Evolutionary conservation across 1,139 yeast genomes (phyloP).

Genomic region (Taphrina populina): DNA sequence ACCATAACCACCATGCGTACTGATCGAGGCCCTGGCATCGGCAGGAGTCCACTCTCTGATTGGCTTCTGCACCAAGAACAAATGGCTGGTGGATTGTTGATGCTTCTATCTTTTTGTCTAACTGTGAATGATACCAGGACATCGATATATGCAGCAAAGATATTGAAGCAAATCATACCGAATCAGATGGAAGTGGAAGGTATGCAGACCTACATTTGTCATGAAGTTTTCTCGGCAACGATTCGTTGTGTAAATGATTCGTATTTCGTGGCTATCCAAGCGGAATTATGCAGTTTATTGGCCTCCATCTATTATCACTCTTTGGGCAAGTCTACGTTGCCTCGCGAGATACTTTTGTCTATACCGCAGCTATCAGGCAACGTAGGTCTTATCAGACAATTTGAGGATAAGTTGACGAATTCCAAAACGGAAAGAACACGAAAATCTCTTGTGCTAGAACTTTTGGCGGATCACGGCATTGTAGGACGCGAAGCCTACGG

Average conservation of each 20-base stretch:
- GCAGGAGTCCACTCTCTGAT: constrained; percentile 16
- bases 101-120: constrained; percentile 25
- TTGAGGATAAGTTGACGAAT: constrained; percentile 20
- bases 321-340: constrained; percentile 25
- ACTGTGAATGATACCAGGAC: constrained; percentile 30
- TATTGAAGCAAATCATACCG: constrained; percentile 17
- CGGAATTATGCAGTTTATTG: constrained; percentile 19
- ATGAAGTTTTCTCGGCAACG: constrained; percentile 31
- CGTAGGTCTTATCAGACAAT: constrained; percentile 25
- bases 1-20: constrained; percentile 20
- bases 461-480: constrained; percentile 21
- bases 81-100: constrained; percentile 12
- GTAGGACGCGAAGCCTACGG: constrained; percentile 33
- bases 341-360: constrained; percentile 30
- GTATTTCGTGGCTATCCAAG: constrained; percentile 22
- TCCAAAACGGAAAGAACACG: constrained; percentile 19
- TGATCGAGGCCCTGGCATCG: constrained; percentile 7
- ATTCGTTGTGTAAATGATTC: constrained; percentile 30
- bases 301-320: constrained; percentile 31
- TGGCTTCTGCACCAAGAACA: constrained; percentile 27
- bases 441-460: constrained; percentile 23
- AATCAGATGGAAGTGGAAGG: constrained; percentile 17
- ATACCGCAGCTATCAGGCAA: constrained; percentile 28
- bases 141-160: constrained; percentile 28
- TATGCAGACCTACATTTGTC: constrained; percentile 29